phyloP scores from a whole-genome alignment of 176 grass and related monocot species.

The Hordeum marinum region DNA sequence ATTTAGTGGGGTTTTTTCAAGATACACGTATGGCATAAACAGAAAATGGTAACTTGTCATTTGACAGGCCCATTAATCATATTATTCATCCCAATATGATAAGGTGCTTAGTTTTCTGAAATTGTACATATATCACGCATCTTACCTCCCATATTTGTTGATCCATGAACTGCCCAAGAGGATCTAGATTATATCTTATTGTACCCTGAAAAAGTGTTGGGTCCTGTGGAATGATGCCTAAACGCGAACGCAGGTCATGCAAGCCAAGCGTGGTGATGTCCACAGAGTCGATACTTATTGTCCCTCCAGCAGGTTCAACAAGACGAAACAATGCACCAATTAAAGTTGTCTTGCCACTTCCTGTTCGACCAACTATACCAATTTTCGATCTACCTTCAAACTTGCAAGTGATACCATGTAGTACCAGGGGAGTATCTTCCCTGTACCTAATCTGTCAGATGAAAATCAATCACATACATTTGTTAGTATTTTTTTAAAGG shows the following conservation, averaged over 20 bases:
- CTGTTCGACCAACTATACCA: conserved; percentile 87
- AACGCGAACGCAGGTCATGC: conserved; percentile 79
- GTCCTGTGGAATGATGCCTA: conserved; percentile 98
- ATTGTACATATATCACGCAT: neutral
- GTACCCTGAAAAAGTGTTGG: conserved; percentile 86
- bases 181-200: conserved; percentile 87
- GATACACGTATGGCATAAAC: neutral
- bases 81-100: neutral
- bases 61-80: neutral
- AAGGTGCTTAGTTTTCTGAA: neutral
- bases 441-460: conserved; percentile 77
- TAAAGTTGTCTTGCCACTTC: conserved; percentile 94
- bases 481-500: neutral
- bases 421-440: conserved; percentile 62
- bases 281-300: conserved; percentile 62
- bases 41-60: neutral
- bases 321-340: conserved; percentile 86
- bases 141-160: conserved; percentile 88
- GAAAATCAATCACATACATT: conserved; percentile 12
- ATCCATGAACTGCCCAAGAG: conserved; percentile 56
- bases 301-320: conserved; percentile 84
- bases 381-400: conserved; percentile 85
- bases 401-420: conserved; percentile 74
- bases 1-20: neutral
- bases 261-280: conserved; percentile 69